Base-by-base conservation (phyloP, 2,329 filamentous ascomycete species). In the Fusarium sp. region DNA sequence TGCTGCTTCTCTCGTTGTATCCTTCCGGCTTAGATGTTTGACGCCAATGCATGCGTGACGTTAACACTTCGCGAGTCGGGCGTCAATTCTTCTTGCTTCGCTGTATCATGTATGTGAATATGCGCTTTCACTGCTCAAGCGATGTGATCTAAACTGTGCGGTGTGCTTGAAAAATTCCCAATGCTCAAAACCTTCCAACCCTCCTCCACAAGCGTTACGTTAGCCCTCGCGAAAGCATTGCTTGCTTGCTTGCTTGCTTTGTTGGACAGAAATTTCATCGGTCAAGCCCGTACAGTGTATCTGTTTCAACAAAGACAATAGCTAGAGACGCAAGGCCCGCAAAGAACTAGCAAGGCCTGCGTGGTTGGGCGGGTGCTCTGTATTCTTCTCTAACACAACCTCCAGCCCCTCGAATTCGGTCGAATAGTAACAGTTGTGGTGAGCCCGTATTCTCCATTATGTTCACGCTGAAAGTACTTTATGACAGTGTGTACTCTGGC, bases 31-130 rank as follows among this genome's bases (percentile, higher is more conserved):
- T 44, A 45, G 31, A 40, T 61, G 14, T 63, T 50, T 69, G 66
- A 47, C 66, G 56, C 66, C 61, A 69, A 69, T 66, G 65, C 66
- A 69, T 69, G 65, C 45, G 65, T 66, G 66, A 67, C 62, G 58
- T 33, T 57, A 44, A 61, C 43, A 64, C 44, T 70, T 52, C 42
- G 39, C 31, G 39, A 70, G 51, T 64, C 55, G 36, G 43, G 38
- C 57, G 42, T 36, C 57, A 46, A 49, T 56, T 55, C 33, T 28
- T 39, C 40, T 60, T 49, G 24, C 34, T 68, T 44, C 28, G 45
- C 39, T 45, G 51, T 19, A 19, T 19, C 19, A 19, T 19, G 19
- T 43, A 31, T 40, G 38, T 62, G 42, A 43, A 44, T 45, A 51
- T 52, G 33, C 53, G 40, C 45, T 60, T 49, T 47, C 24, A 43